These are phyloP conservation scores for Eruca vesicaria DNA, from an alignment of 441 rosid species.

Conservation along the genomic window DNA sequence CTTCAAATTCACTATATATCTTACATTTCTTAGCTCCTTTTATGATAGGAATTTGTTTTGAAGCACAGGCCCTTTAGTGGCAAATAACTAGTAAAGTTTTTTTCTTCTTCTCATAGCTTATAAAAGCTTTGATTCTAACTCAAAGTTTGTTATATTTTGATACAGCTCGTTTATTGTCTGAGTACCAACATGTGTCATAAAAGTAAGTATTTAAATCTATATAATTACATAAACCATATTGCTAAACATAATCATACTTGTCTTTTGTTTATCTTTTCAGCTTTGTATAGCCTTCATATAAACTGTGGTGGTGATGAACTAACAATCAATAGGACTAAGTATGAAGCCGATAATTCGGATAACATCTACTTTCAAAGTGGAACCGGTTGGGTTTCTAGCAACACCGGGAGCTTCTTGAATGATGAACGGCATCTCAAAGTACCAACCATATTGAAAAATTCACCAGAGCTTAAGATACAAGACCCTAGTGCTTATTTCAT, in stretches of 20 bases:
- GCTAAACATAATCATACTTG: constrained; percentile 9
- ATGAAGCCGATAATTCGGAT: constrained; percentile 34
- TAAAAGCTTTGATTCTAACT: neutral
- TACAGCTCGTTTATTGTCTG: constrained; percentile 46
- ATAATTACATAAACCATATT: neutral
- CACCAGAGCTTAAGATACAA: constrained; percentile 23
- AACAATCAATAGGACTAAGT: constrained; percentile 22
- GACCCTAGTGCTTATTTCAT: constrained; percentile 44
- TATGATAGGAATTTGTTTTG: constrained; percentile 50
- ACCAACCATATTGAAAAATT: neutral
- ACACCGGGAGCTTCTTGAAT: constrained; percentile 54
- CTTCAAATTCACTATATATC: constrained; percentile 5
- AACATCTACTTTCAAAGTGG: constrained; percentile 19
- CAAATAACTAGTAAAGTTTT: constrained; percentile 38
- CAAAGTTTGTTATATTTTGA: neutral
- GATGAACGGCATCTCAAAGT: constrained; percentile 6
- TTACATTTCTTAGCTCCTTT: neutral
- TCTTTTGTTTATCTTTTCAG: constrained; percentile 26
- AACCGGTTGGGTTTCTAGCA: constrained; percentile 54
- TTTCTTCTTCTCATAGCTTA: neutral
- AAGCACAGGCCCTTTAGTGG: constrained; percentile 47
- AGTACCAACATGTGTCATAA: constrained; percentile 15
- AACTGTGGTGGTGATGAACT: constrained; percentile 51
- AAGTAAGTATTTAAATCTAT: constrained; percentile 40
- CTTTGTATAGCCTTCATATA: constrained; percentile 42